Evolutionary conservation across 768 basidiomycete species (phyloP), one percentile per base, ranked within the genome.

Genomic region (Epithele typhae): DNA sequence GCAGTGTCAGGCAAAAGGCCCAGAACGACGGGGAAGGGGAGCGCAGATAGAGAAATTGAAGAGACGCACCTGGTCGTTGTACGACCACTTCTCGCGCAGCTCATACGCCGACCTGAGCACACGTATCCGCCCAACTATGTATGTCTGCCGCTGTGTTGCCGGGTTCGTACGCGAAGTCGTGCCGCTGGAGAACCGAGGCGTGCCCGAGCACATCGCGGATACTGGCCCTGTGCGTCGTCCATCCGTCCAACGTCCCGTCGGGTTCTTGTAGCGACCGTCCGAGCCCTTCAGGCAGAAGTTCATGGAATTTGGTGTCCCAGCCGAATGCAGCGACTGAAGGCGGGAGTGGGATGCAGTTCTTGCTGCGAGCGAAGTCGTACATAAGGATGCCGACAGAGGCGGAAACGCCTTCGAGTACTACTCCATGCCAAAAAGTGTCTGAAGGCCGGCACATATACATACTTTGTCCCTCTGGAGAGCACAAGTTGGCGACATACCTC

Each of bases 121-220:
- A 9, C 49, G 61, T 45, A 71, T 48, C 19, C 63, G 57, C 19
- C 19, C 22, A 1, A 68, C 44, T 30, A 58, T 17, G n/a, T n/a
- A n/a, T n/a, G 18, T 58, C 64, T 22, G 37, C 37, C 0, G 66
- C 48, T 0, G 54, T 63, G 25, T 72, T 68, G 25, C 38, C 35
- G 1, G 50, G 62, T 10, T 55, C 59, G 27, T 67, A 68, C 0
- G 63, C 49, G n/a, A 51, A 53, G 27, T 70, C 71, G 14, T 71
- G 68, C 10, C 68, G 54, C 3, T 63, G 63, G 8, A 76, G 3
- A 4, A 73, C 75, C 24, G 70, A 65, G 9, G 67, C 59, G 22
- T 74, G 74, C 3, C 71, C 59, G 15, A 74, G 49, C 1, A 70
- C 59, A 48, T 75, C 74, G 5, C 60, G 55, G 4, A 75, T 21